Evolutionary conservation across 2,329 filamentous ascomycete genomes (phyloP).

Genomic region (Fusarium coffeatum): DNA sequence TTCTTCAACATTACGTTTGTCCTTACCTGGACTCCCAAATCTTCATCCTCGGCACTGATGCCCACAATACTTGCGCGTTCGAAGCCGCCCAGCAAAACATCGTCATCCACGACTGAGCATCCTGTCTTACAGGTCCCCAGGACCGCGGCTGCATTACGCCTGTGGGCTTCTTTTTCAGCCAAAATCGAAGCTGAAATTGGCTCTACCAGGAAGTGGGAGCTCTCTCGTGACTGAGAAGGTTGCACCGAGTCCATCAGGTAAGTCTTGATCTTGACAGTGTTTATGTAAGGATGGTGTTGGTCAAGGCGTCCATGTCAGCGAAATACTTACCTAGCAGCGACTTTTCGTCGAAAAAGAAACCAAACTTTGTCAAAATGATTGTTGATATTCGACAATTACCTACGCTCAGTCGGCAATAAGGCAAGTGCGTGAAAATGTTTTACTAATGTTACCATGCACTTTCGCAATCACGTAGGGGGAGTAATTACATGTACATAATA

Average conservation of each 20-base stretch:
- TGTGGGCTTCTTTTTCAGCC: slow-evolving; percentile 53
- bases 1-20: background rate
- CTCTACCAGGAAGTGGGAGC: slow-evolving; percentile 57
- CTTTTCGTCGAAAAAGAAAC: background rate
- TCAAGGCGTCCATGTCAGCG: background rate
- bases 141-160: slow-evolving; percentile 48
- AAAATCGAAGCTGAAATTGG: slow-evolving; percentile 60
- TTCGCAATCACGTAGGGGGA: background rate
- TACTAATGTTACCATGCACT: background rate
- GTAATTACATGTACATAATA: background rate
- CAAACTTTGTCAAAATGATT: background rate
- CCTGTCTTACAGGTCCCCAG: slow-evolving; percentile 56
- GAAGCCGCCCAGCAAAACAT: slow-evolving; percentile 61
- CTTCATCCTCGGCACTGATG: slow-evolving; percentile 64
- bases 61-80: slow-evolving; percentile 65
- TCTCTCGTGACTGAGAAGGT: slow-evolving; percentile 54
- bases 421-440: background rate
- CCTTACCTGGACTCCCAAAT: slow-evolving; percentile 61
- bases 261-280: background rate
- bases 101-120: slow-evolving; percentile 61
- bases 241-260: slow-evolving; percentile 3
- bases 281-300: slow-evolving; percentile 7
- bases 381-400: background rate
- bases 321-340: background rate
- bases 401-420: background rate